Base-by-base conservation (phyloP, 352 stramenopile genomes). In the Phytophthora multivora region DNA sequence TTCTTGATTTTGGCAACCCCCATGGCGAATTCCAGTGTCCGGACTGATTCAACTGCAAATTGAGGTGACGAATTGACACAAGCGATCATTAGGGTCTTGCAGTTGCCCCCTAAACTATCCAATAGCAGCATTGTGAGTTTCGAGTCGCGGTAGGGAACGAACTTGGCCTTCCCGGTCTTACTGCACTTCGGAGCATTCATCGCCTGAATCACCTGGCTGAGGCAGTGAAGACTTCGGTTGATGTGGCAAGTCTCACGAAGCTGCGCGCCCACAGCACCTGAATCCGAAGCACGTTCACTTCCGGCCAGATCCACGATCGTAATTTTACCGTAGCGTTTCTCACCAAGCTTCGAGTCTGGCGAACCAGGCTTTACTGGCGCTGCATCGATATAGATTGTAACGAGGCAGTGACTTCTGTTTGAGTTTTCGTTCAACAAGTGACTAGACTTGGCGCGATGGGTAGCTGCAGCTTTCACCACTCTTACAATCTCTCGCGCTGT, bases 1-100 rank as follows among this genome's bases (percentile, higher is more conserved):
- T 92, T 92, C 55, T 88, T 90, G 59, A 92, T 92, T 61, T 88
- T 89, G 18, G 80, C 83, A 30, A 92, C 83, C 8, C 83, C 83
- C 80, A 92, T 92, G 9, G 83, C 80, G 41, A 92, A 92, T 59
- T 90, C 79, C 25, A 92, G 76, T 33, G 83, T 92, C 13, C 80
- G 79, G 15, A 70, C 77, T 3, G 83, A 89, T 47, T 92, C 83
- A 21, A 68, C 74, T 13, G 75, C 59, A 58, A 90, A 92, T 40
- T 85, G 66, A 5, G 77, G 68, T 10, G 73, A 69, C 0, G 69
- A 54, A 49, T 90, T 88, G 23, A 92, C 83, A 21, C 83, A 92
- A n/a, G 80, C 83, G 11, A 92, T 65, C 83, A 92, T 92, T 10
- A 92, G 73, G 11, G 83, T 92, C 63, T 90, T 90, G 51, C 80